Evolutionary conservation across 352 stramenopile species (phyloP).

Genomic region (Pythium utonaiense): DNA sequence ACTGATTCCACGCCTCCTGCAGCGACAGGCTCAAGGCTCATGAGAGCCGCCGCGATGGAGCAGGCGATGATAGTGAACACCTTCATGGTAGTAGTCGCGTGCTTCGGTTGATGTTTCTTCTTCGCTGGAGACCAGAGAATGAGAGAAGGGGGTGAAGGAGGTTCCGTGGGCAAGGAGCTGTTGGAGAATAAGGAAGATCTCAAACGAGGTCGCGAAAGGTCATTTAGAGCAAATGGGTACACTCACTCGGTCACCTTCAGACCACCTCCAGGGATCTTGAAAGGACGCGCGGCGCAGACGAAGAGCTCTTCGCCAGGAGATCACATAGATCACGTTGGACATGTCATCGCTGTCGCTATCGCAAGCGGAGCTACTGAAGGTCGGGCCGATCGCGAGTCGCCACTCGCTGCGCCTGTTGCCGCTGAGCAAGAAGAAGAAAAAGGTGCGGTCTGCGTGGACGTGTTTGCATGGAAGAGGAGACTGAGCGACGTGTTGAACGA

Average conservation of each 20-base stretch:
- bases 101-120: neutral
- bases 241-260: neutral
- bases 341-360: conserved; percentile 57
- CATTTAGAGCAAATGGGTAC: neutral
- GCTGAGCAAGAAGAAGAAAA: conserved; percentile 86
- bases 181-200: neutral
- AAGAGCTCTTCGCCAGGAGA: too few species aligned
- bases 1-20: neutral
- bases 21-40: neutral
- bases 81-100: neutral
- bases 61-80: neutral
- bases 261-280: conserved; percentile 13
- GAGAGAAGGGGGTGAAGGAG: neutral
- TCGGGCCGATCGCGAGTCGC: conserved; percentile 68
- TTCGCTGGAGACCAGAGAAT: neutral
- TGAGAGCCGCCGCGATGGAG: neutral
- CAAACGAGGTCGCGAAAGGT: conserved; percentile 6
- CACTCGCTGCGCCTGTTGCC: conserved; percentile 76
- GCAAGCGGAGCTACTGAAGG: conserved; percentile 76
- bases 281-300: too few species aligned
- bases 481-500: neutral
- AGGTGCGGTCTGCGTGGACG: conserved; percentile 26
- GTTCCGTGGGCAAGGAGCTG: neutral
- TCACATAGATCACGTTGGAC: too few species aligned
- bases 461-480: neutral